Evolutionary conservation across 1,139 yeast species (phyloP).

Genomic region (Debaryomycetaceae sp.): DNA sequence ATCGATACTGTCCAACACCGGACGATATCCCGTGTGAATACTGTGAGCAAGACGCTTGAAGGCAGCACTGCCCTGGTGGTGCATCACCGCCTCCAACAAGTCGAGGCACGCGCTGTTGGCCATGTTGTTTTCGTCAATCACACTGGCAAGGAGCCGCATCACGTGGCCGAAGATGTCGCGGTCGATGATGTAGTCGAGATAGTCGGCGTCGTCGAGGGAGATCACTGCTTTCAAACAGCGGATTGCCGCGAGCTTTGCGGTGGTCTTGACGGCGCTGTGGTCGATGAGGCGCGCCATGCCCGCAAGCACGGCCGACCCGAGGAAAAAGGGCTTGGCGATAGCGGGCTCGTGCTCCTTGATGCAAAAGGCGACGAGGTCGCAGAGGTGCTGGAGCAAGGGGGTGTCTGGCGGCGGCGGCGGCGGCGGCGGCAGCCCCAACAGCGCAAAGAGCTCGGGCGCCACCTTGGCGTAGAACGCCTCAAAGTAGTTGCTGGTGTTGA

Average conservation of each 20-base stretch:
- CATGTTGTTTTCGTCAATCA: constrained; percentile 53
- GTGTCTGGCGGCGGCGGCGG: constrained; percentile 56
- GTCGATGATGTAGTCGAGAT: constrained; percentile 54
- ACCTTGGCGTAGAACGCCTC: constrained; percentile 57
- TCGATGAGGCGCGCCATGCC: constrained; percentile 47
- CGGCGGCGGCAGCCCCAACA: constrained; percentile 45
- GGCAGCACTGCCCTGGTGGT: constrained; percentile 27
- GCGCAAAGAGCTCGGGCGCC: constrained; percentile 55
- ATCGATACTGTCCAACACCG: constrained; percentile 26
- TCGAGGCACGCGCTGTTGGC: constrained; percentile 76
- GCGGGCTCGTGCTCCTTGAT: constrained; percentile 56
- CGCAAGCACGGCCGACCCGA: constrained; percentile 49
- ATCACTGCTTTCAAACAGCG: constrained; percentile 61
- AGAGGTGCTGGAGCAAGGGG: constrained; percentile 56
- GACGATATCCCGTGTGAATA: constrained; percentile 41
- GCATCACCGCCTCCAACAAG: constrained; percentile 52
- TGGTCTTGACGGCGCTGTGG: constrained; percentile 23
- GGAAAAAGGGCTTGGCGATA: constrained; percentile 56
- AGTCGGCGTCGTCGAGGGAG: constrained; percentile 56
- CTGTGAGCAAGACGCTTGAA: constrained; percentile 46
- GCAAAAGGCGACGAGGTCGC: constrained; percentile 68
- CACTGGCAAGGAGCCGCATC: constrained; percentile 47
- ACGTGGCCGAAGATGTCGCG: constrained; percentile 49
- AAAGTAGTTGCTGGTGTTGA: constrained; percentile 51
- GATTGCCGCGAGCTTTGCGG: constrained; percentile 61